Percentiles rank a stretch among this genome's conserved stretches.
These are phyloP conservation scores for Colletotrichum ledebouriae DNA, from an alignment of 2,329 filamentous ascomycete genomes.

Conservation along the genomic window DNA sequence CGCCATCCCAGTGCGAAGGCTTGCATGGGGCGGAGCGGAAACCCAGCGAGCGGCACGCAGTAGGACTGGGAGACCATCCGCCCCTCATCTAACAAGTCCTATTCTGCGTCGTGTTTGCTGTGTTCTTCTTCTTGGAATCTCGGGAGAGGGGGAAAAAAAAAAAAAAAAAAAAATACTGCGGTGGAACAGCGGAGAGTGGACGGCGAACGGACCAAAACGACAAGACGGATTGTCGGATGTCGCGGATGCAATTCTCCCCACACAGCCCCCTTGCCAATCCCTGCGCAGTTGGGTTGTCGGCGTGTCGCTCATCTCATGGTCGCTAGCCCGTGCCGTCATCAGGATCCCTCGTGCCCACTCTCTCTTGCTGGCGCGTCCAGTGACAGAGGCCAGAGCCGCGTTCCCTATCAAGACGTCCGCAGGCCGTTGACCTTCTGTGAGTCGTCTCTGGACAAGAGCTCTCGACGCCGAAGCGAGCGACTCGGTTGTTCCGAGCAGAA, in stretches of 20 bases:
- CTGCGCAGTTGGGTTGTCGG: conserved; percentile 6
- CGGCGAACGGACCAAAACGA: conserved; percentile 31
- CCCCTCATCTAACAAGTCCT: background rate
- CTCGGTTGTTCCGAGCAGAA: background rate
- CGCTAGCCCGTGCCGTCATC: conserved; percentile 30
- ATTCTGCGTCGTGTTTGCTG: conserved; percentile 2
- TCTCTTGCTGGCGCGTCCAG: conserved; percentile 10
- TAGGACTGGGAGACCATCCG: background rate
- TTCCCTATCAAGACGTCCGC: conserved; percentile 22
- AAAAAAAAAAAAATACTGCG: background rate
- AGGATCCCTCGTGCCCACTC: conserved; percentile 25
- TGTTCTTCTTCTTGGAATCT: background rate
- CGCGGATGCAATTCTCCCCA: conserved; percentile 35
- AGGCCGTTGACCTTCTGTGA: conserved; percentile 6
- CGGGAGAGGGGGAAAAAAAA: background rate
- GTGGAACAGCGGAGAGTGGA: conserved; percentile 16
- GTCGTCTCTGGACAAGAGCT: no score
- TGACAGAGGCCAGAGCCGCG: conserved; percentile 35
- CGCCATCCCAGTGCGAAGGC: conserved; percentile 8
- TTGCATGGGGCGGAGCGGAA: conserved; percentile 22
- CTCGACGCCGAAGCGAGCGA: no score
- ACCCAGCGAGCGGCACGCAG: background rate
- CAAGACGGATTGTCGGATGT: conserved; percentile 41
- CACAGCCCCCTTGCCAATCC: conserved; percentile 5
- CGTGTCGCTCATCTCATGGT: conserved; percentile 8